These are phyloP conservation scores for Ananas comosus DNA, from an alignment of 176 grass and related monocot species.

Conservation along the genomic window DNA sequence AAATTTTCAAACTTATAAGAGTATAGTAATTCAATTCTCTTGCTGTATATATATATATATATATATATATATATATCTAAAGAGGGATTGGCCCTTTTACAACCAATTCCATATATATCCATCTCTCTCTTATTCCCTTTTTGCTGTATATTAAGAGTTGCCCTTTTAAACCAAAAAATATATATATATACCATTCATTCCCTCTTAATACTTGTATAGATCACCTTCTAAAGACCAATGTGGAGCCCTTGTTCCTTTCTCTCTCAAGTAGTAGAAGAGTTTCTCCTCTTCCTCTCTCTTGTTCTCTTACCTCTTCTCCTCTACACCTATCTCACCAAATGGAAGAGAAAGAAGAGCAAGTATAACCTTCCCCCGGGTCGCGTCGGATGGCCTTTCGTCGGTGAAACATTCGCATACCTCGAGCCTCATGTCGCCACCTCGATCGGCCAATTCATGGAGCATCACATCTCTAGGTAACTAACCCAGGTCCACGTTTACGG, in stretches of 20 bases:
- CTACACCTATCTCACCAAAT: slow-evolving; percentile 32
- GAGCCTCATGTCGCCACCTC: slow-evolving; percentile 60
- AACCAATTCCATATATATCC: no score
- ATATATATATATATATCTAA: no score
- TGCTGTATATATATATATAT: no score
- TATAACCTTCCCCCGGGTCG: slow-evolving; percentile 66
- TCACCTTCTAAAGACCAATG: not conserved
- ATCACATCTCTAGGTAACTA: slow-evolving; percentile 63
- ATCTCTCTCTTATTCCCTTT: no score
- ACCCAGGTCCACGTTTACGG: not conserved
- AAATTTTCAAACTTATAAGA: no score
- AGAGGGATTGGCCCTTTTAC: no score
- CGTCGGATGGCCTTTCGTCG: slow-evolving; percentile 52
- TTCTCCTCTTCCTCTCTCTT: slow-evolving; percentile 60
- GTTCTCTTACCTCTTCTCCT: slow-evolving; percentile 59
- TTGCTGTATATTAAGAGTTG: no score
- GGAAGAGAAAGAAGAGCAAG: slow-evolving; percentile 30
- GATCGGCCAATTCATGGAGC: slow-evolving; percentile 69
- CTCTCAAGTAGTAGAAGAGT: slow-evolving; percentile 40
- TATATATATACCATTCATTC: not conserved
- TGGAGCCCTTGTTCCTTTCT: no score
- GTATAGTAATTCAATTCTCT: no score
- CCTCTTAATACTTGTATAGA: not conserved
- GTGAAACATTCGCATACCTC: slow-evolving; percentile 89
- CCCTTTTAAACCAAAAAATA: no score